Percentiles rank a stretch among this genome's conserved stretches.
phyloP scores from a whole-genome alignment of 306 rosid species.

The Alnus glutinosa region DNA sequence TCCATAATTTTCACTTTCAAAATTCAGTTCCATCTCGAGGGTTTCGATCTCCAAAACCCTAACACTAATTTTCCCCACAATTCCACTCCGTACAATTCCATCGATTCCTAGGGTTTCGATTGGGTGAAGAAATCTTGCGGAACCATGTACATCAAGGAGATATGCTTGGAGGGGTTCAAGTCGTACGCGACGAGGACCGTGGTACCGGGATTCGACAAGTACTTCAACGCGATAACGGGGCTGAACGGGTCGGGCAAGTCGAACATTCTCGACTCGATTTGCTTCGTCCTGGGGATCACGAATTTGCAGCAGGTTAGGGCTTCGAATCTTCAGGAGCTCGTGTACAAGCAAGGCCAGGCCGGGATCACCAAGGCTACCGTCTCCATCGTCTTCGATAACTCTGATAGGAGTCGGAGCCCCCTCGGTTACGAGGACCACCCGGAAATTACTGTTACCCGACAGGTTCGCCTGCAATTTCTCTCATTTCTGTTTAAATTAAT shows the following conservation, averaged over 20 bases:
- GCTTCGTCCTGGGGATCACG: constrained; percentile 89
- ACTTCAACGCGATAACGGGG: constrained; percentile 91
- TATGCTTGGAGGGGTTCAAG: constrained; percentile 95
- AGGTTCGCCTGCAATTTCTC: constrained; percentile 42
- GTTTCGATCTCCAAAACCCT: constrained; percentile 49
- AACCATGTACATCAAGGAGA: constrained; percentile 78
- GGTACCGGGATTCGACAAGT: constrained; percentile 84
- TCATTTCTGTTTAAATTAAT: constrained; percentile 4
- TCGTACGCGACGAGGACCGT: constrained; percentile 93
- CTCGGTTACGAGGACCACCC: constrained; percentile 79
- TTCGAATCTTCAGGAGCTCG: constrained; percentile 93
- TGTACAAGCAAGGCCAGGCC: constrained; percentile 96
- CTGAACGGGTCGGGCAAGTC: constrained; percentile 96
- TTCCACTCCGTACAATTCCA: neutral
- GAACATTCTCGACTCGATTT: constrained; percentile 88
- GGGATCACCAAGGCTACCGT: constrained; percentile 98
- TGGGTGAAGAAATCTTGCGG: too few species aligned
- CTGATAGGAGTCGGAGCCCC: constrained; percentile 71
- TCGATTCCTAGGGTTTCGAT: neutral
- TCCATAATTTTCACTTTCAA: neutral
- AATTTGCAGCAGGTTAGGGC: constrained; percentile 94
- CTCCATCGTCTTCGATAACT: constrained; percentile 78
- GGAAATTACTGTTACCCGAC: constrained; percentile 89
- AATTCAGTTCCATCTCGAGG: constrained; percentile 28
- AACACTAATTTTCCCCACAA: neutral